Base-by-base conservation (phyloP, 768 basidiomycete genomes). In the Hypsizygus marmoreus region DNA sequence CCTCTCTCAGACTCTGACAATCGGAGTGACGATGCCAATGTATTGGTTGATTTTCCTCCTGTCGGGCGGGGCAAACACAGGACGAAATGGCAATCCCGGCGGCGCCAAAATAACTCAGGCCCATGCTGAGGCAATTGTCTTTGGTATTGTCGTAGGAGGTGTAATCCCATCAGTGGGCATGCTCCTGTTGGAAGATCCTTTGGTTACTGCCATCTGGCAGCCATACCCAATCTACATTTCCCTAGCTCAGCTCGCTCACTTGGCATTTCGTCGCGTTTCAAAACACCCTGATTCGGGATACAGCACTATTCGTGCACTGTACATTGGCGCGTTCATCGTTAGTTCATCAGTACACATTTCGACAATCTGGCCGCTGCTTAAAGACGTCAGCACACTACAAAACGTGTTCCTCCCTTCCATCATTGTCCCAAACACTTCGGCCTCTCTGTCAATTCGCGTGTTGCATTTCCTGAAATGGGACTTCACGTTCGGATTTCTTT, bases 381-480 rank as follows among this genome's bases (percentile, higher is more conserved):
- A 38, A 11, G 62, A 75, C 40, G 25, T 66, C 30, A 49, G 60
- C 31, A 53, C 58, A 17, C 44, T 75, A n/a, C 57, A 60, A 36
- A 47, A 51, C 13, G 45, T 72, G 2, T 64, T 75, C 30, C 36
- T 76, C 6, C 75, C 75, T 3, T 70, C 73, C 14, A 12, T 66
- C 6, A 24, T 51, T 1, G 52, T 65, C 9, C 59, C 68, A 12
- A 58, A 48, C 32, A 58, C 50, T 12, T 62, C 51, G 13, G 43
- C 54, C 40, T 59, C 49, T 40, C 60, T 52, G 33, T 61, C 53
- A 14, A 45, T 51, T 31, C 70, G 64, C 50, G 61, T 59, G 33
- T 57, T 67, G 39, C 66, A 76, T 42, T 66, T 82, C 32, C 62
- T 81, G 30, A 74, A 80, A 53, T 82, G 79, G 78, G 80, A 82